Evolutionary conservation across 148 eudicot genomes (phyloP).

Genomic region (Rhododendron ferrugineum): DNA sequence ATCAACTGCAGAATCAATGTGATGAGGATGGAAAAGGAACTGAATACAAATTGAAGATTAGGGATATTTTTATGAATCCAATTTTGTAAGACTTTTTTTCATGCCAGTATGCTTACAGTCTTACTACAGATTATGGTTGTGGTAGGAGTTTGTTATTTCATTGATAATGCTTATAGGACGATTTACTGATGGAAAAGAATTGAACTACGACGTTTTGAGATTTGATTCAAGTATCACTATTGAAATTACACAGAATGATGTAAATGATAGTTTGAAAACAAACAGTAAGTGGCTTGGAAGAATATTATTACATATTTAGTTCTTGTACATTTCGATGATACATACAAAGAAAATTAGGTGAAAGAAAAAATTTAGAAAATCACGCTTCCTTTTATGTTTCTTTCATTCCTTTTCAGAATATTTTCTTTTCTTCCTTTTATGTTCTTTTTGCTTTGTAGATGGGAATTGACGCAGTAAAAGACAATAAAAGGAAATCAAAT

Average conservation of each 20-base stretch:
- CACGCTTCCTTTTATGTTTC: not conserved
- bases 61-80: not conserved
- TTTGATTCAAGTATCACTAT: not conserved
- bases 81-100: not conserved
- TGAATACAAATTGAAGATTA: not conserved
- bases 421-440: not conserved
- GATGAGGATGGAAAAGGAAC: not conserved
- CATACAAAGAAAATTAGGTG: not conserved
- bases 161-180: not conserved
- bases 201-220: not conserved
- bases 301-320: not conserved
- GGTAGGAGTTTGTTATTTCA: not conserved
- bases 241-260: not conserved
- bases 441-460: not conserved
- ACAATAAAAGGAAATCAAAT: not conserved
- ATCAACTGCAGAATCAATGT: not conserved
- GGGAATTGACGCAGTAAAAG: not conserved
- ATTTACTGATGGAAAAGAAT: not conserved
- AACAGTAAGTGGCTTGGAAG: not conserved
- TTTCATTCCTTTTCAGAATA: not conserved
- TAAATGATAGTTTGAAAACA: not conserved
- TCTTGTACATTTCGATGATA: not conserved
- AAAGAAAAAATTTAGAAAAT: not conserved
- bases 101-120: not conserved
- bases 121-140: not conserved